Base-by-base conservation (phyloP, 176 grass and related monocot genomes). In the Phyllostachys edulis region DNA sequence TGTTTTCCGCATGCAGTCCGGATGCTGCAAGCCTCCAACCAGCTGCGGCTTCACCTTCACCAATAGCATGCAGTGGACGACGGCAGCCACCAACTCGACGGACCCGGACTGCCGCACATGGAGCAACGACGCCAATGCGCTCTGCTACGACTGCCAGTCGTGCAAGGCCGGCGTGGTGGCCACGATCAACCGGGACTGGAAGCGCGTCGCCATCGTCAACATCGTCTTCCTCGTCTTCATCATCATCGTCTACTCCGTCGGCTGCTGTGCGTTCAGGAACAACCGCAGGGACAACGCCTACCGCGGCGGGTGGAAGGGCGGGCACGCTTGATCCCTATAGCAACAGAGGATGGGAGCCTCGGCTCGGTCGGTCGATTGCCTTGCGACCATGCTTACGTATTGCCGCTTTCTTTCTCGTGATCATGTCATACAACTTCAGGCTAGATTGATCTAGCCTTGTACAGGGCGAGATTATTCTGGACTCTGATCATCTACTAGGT, bases 181-280 rank as follows among this genome's bases (percentile, higher is more conserved):
- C 12, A 97, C 86, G 2, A 2, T 94, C 11, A 94, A 90, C 85
- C 34, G 75, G 0, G 64, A 89, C 78, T 97, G 94, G 94, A 97
- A 90, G 91, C 90, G 92, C 77, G 82, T 62, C 34, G 81, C 89
- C 21, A 2, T 94, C 38, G 50, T 97, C 77, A 82, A 73, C 67
- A 86, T 94, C 63, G 63, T 91, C 89, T 83, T 93, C 73, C 91
- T 97, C 36, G 64, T 97, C 49, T 88, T 97, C 91, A 86, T 97
- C 77, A 15, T 94, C 82, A 90, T 97, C 17, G 94, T 97, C 82
- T 97, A 97, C 89, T 97, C 91, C 18, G 37, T 97, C 57, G 94
- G 91, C 23, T 97, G 94, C 88, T 97, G 94, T 21, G 94, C 94
- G 0, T 94, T 97, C 82, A 88, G 94, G 81, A 97, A 97, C 77